Conservation (phyloP, 2,329 filamentous ascomycete genomes). For the Emmonsiellopsis sp. region DNA sequence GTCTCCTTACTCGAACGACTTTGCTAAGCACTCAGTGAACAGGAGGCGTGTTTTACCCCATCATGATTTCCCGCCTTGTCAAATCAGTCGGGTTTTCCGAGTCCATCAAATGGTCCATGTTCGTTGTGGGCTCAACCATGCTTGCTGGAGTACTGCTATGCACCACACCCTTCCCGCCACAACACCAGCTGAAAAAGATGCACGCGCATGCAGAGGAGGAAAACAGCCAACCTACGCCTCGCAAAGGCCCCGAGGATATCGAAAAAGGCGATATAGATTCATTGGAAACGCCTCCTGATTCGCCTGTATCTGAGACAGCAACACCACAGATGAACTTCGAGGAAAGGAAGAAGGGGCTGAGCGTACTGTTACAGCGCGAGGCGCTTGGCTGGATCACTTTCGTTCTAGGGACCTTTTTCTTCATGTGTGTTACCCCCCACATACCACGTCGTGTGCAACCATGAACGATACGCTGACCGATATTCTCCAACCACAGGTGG, state of each 20-base stretch:
- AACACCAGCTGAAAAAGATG: not conserved
- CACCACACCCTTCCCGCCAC: slow-evolving; percentile 3
- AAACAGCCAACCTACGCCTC: not conserved
- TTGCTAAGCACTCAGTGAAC: not conserved
- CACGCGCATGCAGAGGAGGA: not conserved
- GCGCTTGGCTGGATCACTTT: not conserved
- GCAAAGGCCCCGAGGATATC: not conserved
- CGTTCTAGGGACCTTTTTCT: slow-evolving; percentile 2
- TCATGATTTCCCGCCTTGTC: slow-evolving; percentile 7
- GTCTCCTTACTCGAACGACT: not conserved
- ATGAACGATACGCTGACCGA: not conserved
- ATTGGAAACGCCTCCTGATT: not conserved
- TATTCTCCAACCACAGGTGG: slow-evolving; percentile 5
- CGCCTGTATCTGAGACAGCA: not conserved
- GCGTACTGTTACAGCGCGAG: not conserved
- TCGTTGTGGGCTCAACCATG: slow-evolving; percentile 11
- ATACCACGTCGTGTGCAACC: not conserved
- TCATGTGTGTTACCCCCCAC: slow-evolving; percentile 1
- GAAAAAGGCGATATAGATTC: not conserved
- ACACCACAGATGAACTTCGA: not conserved
- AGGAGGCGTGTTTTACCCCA: slow-evolving; percentile 11
- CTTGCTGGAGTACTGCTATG: slow-evolving; percentile 4
- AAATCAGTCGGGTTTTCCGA: slow-evolving; percentile 9
- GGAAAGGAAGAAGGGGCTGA: not conserved
- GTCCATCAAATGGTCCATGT: slow-evolving; percentile 11